Evolutionary conservation across 768 basidiomycete genomes (phyloP).

Genomic region (Hypholoma sublateritium): DNA sequence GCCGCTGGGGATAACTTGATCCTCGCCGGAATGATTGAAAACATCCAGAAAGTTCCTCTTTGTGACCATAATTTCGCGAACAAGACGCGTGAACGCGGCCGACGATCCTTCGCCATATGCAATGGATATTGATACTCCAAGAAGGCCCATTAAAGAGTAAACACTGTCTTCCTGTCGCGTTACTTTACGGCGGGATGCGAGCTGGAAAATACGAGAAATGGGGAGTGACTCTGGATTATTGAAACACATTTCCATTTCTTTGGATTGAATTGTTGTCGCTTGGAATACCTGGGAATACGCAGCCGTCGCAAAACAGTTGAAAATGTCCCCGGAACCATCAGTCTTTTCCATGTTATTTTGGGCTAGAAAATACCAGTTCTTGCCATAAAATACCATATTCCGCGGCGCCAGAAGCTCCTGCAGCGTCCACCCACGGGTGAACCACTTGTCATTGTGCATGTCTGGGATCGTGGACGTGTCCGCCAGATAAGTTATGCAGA

Average conservation of each 20-base stretch:
- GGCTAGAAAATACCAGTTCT: not conserved
- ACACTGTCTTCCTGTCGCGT: too few relatives aligned
- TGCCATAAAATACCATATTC: not conserved
- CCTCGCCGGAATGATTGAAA: not conserved
- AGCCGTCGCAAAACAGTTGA: not conserved
- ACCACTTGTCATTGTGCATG: too few relatives aligned
- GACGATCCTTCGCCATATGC: too few relatives aligned
- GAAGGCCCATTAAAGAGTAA: too few relatives aligned
- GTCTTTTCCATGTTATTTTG: not conserved
- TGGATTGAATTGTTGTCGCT: not conserved
- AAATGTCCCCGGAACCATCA: too few relatives aligned
- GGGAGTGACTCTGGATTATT: not conserved
- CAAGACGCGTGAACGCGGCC: not conserved
- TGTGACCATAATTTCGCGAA: not conserved
- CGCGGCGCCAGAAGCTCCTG: not conserved
- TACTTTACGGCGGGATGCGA: not conserved
- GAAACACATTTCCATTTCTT: not conserved
- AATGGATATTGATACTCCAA: too few relatives aligned
- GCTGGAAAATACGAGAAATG: not conserved
- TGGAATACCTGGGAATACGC: not conserved
- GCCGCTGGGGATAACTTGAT: too few relatives aligned
- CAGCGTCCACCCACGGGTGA: too few relatives aligned
- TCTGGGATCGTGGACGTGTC: too few relatives aligned
- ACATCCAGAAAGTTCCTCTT: not conserved
- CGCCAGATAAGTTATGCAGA: too few relatives aligned